Conservation (phyloP, 768 basidiomycete species). For the Saitozyma sp. region DNA sequence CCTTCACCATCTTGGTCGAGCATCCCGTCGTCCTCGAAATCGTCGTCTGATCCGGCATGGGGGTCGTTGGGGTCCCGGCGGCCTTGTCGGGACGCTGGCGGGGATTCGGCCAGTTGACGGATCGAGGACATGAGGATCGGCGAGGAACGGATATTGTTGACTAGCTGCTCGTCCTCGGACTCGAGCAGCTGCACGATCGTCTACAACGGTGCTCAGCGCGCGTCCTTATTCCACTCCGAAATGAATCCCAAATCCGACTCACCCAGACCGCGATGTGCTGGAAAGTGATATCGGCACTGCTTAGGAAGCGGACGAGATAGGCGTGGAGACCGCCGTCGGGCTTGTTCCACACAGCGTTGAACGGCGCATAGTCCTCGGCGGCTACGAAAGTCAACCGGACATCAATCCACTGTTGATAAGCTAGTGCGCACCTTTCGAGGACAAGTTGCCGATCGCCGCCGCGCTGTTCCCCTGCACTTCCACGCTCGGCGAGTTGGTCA, state of each 20-base stretch:
- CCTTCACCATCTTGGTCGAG: slow-evolving; percentile 66
- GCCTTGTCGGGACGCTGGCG: slow-evolving; percentile 37
- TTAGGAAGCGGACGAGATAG: slow-evolving; percentile 91
- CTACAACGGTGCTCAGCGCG: slow-evolving; percentile 11
- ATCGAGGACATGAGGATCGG: slow-evolving; percentile 79
- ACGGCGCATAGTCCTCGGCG: slow-evolving; percentile 82
- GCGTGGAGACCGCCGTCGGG: slow-evolving; percentile 96
- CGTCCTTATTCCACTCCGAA: neutral
- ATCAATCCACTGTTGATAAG: neutral
- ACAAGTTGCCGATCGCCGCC: slow-evolving; percentile 93
- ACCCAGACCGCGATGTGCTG: slow-evolving; percentile 98
- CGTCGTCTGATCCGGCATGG: slow-evolving; percentile 60
- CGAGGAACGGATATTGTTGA: slow-evolving; percentile 85
- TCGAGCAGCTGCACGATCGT: slow-evolving; percentile 96
- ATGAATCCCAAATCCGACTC: slow-evolving; percentile 8
- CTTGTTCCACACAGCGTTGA: slow-evolving; percentile 97
- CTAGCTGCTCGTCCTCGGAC: slow-evolving; percentile 89
- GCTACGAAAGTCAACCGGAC: slow-evolving; percentile 16
- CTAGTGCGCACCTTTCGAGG: slow-evolving; percentile 75
- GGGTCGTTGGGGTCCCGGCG: slow-evolving; percentile 15
- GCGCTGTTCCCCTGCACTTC: slow-evolving; percentile 99
- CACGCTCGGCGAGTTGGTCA: slow-evolving; percentile 92
- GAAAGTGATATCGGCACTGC: slow-evolving; percentile 92
- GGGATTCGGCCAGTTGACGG: slow-evolving; percentile 67
- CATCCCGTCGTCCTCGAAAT: slow-evolving; percentile 63